Percentiles rank a stretch among this genome's conserved stretches.
These are phyloP conservation scores for Gossypium trilobum DNA, from an alignment of 441 rosid species.

Conservation along the genomic window DNA sequence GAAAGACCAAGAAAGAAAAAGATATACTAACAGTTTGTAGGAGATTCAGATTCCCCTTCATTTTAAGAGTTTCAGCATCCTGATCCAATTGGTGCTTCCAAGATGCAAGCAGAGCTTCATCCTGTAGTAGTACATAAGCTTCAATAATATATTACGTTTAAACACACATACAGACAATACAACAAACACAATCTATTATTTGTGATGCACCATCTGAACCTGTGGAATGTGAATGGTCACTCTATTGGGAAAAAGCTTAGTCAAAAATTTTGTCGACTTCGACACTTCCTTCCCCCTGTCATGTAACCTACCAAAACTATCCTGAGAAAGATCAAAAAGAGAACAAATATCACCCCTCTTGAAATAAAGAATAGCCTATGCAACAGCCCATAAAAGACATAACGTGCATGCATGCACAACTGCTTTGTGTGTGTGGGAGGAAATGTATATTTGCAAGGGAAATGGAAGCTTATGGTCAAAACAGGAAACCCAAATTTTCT, in stretches of 20 bases:
- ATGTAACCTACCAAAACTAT: slow-evolving; percentile 64
- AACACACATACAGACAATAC: background rate
- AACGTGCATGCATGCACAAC: background rate
- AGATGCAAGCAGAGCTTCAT: slow-evolving; percentile 51
- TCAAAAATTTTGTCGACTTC: slow-evolving; percentile 50
- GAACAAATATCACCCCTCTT: slow-evolving; percentile 13
- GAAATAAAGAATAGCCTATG: slow-evolving; percentile 16
- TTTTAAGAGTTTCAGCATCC: slow-evolving; percentile 66
- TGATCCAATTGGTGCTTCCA: slow-evolving; percentile 63
- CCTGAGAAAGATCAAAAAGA: slow-evolving; percentile 36
- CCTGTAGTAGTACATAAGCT: slow-evolving; percentile 31
- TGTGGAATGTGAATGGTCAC: slow-evolving; percentile 68
- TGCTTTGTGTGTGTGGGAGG: background rate
- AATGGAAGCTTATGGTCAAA: background rate
- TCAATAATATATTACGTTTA: background rate
- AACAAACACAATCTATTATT: background rate
- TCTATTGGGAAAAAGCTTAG: slow-evolving; percentile 70
- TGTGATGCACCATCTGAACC: slow-evolving; percentile 27
- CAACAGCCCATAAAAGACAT: background rate
- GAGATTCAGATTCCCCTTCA: slow-evolving; percentile 58
- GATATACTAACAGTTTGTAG: slow-evolving; percentile 42
- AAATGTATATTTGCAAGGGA: background rate
- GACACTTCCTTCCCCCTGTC: slow-evolving; percentile 73
- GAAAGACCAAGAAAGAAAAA: slow-evolving; percentile 12
- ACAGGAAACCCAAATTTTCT: background rate